Percentiles rank a stretch among this genome's conserved stretches.
These are phyloP conservation scores for Oldenlandia corymbosa DNA, from an alignment of 257 asterid species.

Conservation along the genomic window DNA sequence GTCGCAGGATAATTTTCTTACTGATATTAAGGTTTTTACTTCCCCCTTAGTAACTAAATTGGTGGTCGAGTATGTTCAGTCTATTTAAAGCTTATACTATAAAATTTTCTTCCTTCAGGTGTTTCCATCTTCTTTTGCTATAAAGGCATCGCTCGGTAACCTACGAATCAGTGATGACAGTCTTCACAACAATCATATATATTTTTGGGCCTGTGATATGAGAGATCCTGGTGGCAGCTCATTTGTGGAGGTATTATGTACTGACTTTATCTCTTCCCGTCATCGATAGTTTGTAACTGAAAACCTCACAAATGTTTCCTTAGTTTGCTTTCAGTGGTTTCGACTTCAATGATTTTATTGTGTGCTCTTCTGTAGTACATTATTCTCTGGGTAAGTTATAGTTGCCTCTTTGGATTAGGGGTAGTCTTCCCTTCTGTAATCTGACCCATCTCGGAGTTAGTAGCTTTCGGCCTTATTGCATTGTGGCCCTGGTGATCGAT, in stretches of 20 bases:
- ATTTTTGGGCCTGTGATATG: conserved; percentile 99
- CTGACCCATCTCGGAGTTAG: too few species aligned
- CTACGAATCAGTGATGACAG: conserved; percentile 94
- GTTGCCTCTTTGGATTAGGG: background rate
- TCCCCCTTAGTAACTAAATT: conserved; percentile 9
- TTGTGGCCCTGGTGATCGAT: background rate
- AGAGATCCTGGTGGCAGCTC: conserved; percentile 97
- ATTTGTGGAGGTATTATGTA: conserved; percentile 72
- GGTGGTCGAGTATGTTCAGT: background rate
- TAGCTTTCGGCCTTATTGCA: background rate
- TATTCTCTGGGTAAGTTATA: background rate
- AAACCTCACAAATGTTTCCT: background rate
- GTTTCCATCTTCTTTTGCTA: conserved; percentile 84
- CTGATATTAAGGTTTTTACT: conserved; percentile 70
- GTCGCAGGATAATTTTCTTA: conserved; percentile 78
- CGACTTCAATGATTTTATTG: background rate
- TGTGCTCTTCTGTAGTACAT: background rate
- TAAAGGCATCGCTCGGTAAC: conserved; percentile 96
- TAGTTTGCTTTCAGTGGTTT: background rate
- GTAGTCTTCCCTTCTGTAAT: too few species aligned
- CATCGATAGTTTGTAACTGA: background rate
- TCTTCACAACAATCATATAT: conserved; percentile 64
- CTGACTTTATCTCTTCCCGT: background rate
- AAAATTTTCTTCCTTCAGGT: conserved; percentile 41
- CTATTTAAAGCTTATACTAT: background rate